Conservation (phyloP, 352 stramenopile genomes). For the Elongisporangium anandrum region DNA sequence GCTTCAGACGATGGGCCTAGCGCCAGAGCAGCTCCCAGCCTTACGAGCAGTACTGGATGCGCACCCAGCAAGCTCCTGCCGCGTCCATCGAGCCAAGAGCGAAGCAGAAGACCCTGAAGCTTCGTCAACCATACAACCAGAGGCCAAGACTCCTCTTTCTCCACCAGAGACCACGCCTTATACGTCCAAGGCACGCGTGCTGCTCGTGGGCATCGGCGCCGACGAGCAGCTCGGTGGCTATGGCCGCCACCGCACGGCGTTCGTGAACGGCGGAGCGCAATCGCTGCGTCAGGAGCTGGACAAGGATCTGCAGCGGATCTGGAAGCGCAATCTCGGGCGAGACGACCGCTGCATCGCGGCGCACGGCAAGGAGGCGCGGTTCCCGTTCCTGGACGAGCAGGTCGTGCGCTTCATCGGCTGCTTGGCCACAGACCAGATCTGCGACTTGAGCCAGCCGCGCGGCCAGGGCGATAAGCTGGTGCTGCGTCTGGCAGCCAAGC, state of each 20-base stretch:
- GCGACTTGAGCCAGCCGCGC: constrained; percentile 65
- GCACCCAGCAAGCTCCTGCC: constrained; percentile 12
- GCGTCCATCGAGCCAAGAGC: constrained; percentile 25
- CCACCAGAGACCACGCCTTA: constrained; percentile 11
- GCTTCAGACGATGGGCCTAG: constrained; percentile 25
- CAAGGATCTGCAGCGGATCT: constrained; percentile 89
- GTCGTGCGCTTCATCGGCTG: constrained; percentile 76
- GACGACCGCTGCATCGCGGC: constrained; percentile 94
- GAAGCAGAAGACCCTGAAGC: neutral
- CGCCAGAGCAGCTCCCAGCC: constrained; percentile 11
- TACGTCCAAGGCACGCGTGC: constrained; percentile 48
- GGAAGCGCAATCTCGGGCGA: constrained; percentile 94
- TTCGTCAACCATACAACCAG: neutral
- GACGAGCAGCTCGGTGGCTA: constrained; percentile 96
- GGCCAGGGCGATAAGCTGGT: constrained; percentile 92
- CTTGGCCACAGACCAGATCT: constrained; percentile 70
- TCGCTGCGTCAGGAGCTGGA: constrained; percentile 79
- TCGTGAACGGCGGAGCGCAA: constrained; percentile 40
- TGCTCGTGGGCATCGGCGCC: constrained; percentile 92
- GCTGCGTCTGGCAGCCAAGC: constrained; percentile 71
- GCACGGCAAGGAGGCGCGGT: constrained; percentile 90
- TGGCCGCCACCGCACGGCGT: constrained; percentile 90
- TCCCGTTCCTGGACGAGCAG: constrained; percentile 94
- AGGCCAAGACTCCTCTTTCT: neutral
- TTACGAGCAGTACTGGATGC: constrained; percentile 10